phyloP scores from a whole-genome alignment of 1,284 basidiomycete genomes.

The Apiotrichum mycotoxinovorans region DNA sequence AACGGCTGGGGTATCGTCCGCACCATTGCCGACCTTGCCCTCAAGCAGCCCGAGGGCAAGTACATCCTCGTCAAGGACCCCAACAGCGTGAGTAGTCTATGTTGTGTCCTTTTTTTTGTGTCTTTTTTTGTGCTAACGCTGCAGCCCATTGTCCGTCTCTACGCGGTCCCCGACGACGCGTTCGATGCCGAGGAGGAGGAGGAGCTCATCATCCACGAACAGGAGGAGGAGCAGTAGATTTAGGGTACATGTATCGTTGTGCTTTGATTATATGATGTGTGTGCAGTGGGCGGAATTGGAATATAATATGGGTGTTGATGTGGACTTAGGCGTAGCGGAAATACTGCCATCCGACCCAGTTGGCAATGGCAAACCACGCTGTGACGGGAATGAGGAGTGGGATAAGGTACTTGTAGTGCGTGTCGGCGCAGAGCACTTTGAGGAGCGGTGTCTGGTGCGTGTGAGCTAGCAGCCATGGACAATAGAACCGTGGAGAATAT shows the following conservation, averaged over 20 bases:
- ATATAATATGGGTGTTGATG: neutral
- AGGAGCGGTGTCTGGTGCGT: slow-evolving; percentile 6
- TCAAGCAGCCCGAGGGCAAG: slow-evolving; percentile 95
- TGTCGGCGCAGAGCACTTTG: slow-evolving; percentile 54
- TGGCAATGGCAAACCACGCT: slow-evolving; percentile 85
- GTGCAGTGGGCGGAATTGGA: neutral
- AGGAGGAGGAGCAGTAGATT: slow-evolving; percentile 28
- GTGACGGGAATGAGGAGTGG: slow-evolving; percentile 74
- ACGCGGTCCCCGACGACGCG: slow-evolving; percentile 80
- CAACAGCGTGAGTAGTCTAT: slow-evolving; percentile 68
- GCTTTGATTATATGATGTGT: neutral
- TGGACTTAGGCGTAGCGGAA: slow-evolving; percentile 68
- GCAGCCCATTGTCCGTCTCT: slow-evolving; percentile 88
- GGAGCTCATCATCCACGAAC: slow-evolving; percentile 54
- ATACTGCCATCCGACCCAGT: slow-evolving; percentile 96
- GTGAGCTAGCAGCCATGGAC: neutral
- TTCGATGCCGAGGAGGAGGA: slow-evolving; percentile 81
- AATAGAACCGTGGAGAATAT: neutral
- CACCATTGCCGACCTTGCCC: slow-evolving; percentile 83
- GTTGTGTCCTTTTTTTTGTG: too few relatives aligned
- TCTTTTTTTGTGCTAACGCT: slow-evolving; percentile 7
- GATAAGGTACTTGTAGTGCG: slow-evolving; percentile 83
- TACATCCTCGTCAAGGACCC: slow-evolving; percentile 94
- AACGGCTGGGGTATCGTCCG: slow-evolving; percentile 99
- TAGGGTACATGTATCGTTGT: slow-evolving; percentile 12